Percentiles rank a stretch among this genome's conserved stretches.
These are phyloP conservation scores for Drechslera avenae DNA, from an alignment of 2,329 filamentous ascomycete species.

Conservation along the genomic window DNA sequence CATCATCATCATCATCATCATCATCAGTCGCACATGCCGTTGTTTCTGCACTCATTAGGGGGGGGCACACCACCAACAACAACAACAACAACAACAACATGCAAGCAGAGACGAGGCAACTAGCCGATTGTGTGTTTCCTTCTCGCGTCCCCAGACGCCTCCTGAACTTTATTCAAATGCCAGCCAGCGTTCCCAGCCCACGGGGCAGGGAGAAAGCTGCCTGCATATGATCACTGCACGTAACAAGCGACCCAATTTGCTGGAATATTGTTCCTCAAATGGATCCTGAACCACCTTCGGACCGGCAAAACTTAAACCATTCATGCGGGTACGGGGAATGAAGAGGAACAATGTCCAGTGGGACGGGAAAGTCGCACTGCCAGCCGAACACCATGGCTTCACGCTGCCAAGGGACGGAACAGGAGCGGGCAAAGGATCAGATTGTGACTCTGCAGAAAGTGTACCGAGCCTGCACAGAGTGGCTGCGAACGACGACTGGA, in stretches of 20 bases:
- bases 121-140: slow-evolving; percentile 1
- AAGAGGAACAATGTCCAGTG: background rate
- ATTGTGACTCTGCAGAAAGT: background rate
- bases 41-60: background rate
- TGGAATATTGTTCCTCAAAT: background rate
- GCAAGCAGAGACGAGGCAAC: slow-evolving; percentile 3
- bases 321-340: slow-evolving; percentile 6
- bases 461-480: background rate
- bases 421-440: background rate
- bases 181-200: background rate
- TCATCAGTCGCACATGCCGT: too few species aligned
- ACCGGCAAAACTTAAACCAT: slow-evolving; percentile 9
- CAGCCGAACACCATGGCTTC: too few species aligned
- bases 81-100: slow-evolving; percentile 1
- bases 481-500: background rate
- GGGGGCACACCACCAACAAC: background rate
- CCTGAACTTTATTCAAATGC: slow-evolving; percentile 3
- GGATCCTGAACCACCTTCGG: background rate
- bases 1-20: too few species aligned
- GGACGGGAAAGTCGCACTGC: slow-evolving; percentile 4
- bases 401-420: background rate
- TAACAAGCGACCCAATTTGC: slow-evolving; percentile 9
- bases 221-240: slow-evolving; percentile 5
- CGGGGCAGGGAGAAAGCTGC: background rate
- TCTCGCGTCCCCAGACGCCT: slow-evolving; percentile 10